Evolutionary conservation across 192 early-diverging fungal species (phyloP).

Genomic region (Physocladia obscura): DNA sequence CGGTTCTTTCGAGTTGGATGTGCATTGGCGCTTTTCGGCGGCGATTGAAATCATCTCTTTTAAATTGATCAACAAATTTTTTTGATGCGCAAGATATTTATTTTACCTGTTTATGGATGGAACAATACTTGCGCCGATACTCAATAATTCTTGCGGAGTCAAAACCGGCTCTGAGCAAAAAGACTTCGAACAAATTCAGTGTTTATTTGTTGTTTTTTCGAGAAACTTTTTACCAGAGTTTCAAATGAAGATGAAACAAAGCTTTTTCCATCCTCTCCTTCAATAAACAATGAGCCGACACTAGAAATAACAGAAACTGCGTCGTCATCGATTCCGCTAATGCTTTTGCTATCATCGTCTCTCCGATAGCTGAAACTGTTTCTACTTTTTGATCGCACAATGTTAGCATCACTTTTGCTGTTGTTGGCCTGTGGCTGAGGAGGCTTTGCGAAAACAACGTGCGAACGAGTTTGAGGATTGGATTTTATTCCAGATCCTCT

Average conservation of each 20-base stretch:
- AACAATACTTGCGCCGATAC: conserved; percentile 40
- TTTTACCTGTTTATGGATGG: conserved; percentile 15
- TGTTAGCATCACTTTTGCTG: neutral
- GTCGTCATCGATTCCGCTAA: conserved; percentile 14
- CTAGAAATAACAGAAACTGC: conserved; percentile 43
- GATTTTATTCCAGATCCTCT: neutral
- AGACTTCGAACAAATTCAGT: conserved; percentile 27
- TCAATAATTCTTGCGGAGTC: conserved; percentile 46
- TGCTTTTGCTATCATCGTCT: neutral
- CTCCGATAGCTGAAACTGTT: neutral
- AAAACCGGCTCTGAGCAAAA: conserved; percentile 56
- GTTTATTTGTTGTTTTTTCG: neutral
- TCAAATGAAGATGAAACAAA: conserved; percentile 36
- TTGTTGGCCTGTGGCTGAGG: neutral
- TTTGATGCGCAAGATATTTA: neutral
- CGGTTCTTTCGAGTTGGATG: conserved; percentile 21
- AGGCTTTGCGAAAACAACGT: neutral
- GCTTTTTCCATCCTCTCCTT: conserved; percentile 35
- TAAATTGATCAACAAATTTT: neutral
- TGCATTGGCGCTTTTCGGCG: conserved; percentile 27
- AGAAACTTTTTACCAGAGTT: conserved; percentile 48
- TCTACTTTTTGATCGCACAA: neutral
- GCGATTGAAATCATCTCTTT: conserved; percentile 15
- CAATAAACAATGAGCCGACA: conserved; percentile 19
- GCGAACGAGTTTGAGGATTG: neutral